Conservation (phyloP, 345 rosid species). For the Eutrema heterophyllum region DNA sequence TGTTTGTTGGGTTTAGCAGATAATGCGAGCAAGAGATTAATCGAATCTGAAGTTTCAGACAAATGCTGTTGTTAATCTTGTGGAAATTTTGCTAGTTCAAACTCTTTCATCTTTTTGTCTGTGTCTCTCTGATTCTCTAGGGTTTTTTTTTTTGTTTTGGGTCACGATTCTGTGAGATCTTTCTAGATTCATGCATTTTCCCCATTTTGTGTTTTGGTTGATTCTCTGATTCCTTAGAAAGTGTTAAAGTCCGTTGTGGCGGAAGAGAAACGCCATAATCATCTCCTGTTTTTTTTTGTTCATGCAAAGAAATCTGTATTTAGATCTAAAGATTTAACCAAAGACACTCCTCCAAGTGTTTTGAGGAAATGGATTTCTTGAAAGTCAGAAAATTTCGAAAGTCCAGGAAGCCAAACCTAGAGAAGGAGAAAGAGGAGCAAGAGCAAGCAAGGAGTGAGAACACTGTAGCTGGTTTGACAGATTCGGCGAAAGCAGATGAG, state of each 20-base stretch:
- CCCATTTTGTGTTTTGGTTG: slow-evolving; percentile 3
- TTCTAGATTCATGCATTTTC: slow-evolving; percentile 18
- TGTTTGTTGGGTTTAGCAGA: background rate
- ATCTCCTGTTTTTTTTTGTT: background rate
- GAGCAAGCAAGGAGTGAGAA: slow-evolving; percentile 45
- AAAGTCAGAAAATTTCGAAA: slow-evolving; percentile 66
- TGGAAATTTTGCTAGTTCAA: background rate
- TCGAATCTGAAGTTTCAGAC: background rate
- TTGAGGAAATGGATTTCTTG: slow-evolving; percentile 63
- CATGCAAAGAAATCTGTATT: slow-evolving; percentile 21
- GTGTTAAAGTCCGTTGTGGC: background rate
- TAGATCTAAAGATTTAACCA: slow-evolving; percentile 10
- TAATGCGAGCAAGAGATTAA: background rate
- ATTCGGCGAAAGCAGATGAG: slow-evolving; percentile 36
- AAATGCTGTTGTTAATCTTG: slow-evolving; percentile 1
- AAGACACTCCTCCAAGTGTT: background rate
- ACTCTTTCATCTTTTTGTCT: background rate
- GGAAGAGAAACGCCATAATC: background rate
- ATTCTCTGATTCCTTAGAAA: background rate
- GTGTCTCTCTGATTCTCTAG: background rate
- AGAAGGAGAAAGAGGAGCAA: slow-evolving; percentile 47
- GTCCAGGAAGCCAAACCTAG: slow-evolving; percentile 40
- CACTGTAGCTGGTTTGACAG: slow-evolving; percentile 26
- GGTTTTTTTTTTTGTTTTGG: background rate
- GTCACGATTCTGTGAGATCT: slow-evolving; percentile 21